Percentiles rank a stretch among this genome's conserved stretches.
Evolutionary conservation across 2,329 filamentous ascomycete species (phyloP).

Genomic region (Rosellinia necatrix): DNA sequence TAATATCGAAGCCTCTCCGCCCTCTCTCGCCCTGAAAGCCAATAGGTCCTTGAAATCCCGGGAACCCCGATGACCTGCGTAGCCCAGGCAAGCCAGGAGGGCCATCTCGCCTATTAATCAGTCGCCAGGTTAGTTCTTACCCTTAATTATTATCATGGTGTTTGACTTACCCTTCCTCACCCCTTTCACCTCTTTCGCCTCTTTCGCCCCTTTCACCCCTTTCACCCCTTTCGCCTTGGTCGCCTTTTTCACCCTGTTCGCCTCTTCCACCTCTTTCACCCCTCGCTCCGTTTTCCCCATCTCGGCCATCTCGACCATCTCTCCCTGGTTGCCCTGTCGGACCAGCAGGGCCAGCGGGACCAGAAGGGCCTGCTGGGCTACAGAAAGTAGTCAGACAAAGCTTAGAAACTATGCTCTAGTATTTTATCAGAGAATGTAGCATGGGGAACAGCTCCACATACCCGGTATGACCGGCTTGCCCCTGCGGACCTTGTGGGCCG

Average conservation of each 20-base stretch:
- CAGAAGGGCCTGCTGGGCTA: background rate
- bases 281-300: background rate
- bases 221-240: background rate
- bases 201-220: background rate
- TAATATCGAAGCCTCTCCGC: background rate
- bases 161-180: constrained; percentile 7
- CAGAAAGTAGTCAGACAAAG: background rate
- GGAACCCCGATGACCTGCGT: background rate
- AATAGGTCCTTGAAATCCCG: background rate
- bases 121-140: background rate
- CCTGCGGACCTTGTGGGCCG: constrained; percentile 12
- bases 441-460: background rate
- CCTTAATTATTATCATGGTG: background rate
- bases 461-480: constrained; percentile 16
- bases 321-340: background rate
- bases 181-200: background rate
- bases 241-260: background rate
- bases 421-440: background rate
- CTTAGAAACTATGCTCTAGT: background rate
- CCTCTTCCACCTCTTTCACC: background rate
- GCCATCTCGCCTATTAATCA: constrained; percentile 1
- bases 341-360: background rate
- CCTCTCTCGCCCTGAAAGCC: constrained; percentile 2
- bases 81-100: background rate
- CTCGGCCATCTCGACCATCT: constrained; percentile 22